Percentiles rank a stretch among this genome's conserved stretches.
phyloP scores from a whole-genome alignment of 139 green algal species.

The Asterochloris erici region DNA sequence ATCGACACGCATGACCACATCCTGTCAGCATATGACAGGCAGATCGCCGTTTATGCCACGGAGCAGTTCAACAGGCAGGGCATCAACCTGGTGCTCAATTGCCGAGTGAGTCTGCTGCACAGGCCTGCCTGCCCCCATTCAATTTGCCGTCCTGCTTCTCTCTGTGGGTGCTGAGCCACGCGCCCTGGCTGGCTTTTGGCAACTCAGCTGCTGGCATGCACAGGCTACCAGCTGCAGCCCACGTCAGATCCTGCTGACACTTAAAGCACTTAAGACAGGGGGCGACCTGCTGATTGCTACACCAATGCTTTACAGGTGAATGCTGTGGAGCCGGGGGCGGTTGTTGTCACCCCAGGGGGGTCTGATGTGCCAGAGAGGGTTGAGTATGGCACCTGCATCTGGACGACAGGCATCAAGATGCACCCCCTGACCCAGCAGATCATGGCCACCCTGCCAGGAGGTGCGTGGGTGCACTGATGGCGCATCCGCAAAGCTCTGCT shows the following conservation, averaged over 20 bases:
- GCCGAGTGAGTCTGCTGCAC: background rate
- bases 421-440: conserved; percentile 36
- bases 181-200: too few relatives aligned
- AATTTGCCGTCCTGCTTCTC: too few relatives aligned
- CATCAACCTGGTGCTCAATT: conserved; percentile 33
- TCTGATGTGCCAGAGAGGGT: conserved; percentile 1
- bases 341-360: conserved; percentile 10
- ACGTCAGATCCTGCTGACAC: too few relatives aligned
- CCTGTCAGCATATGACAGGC: conserved; percentile 36
- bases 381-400: conserved; percentile 45
- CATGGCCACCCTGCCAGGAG: conserved; percentile 16
- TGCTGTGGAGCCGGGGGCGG: conserved; percentile 27
- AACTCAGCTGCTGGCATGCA: too few relatives aligned
- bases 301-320: conserved; percentile 17
- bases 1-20: conserved; percentile 47
- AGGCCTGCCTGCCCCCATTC: too few relatives aligned
- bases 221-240: too few relatives aligned
- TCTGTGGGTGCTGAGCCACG: too few relatives aligned
- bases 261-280: too few relatives aligned
- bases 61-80: conserved; percentile 31
- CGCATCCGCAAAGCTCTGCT: too few relatives aligned
- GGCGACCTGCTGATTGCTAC: too few relatives aligned
- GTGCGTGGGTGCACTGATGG: background rate
- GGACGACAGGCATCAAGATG: conserved; percentile 49
- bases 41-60: conserved; percentile 37